phyloP scores from a whole-genome alignment of 164 flowering plant genomes.

The Piper betle region DNA sequence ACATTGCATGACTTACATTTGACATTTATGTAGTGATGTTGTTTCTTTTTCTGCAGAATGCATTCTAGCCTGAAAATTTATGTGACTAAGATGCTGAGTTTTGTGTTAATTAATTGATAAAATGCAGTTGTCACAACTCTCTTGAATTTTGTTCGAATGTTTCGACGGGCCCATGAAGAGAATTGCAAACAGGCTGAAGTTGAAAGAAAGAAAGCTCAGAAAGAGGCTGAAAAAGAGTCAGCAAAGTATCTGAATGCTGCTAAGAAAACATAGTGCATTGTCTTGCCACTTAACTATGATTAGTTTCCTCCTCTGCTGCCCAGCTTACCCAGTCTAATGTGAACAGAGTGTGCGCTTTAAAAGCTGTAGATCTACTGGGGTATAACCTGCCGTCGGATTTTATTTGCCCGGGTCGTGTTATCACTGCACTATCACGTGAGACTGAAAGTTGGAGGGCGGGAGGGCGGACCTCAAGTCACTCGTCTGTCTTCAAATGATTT shows the following conservation, averaged over 20 bases:
- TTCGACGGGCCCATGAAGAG: constrained; percentile 82
- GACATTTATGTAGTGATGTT: no score
- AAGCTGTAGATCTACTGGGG: no score
- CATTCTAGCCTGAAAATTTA: no score
- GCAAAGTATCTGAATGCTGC: constrained; percentile 34
- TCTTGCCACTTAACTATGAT: constrained; percentile 5
- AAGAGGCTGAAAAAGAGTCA: constrained; percentile 86
- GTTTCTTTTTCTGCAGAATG: no score
- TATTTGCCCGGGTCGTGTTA: no score
- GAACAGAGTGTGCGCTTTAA: no score
- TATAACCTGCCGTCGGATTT: no score
- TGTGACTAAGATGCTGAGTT: not conserved
- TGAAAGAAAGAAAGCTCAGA: constrained; percentile 85
- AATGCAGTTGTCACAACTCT: constrained; percentile 76
- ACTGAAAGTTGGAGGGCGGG: no score
- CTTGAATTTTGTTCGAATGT: constrained; percentile 69
- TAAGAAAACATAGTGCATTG: constrained; percentile 32
- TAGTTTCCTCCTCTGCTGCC: not conserved
- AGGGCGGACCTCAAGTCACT: no score
- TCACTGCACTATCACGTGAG: no score
- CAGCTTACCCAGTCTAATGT: not conserved
- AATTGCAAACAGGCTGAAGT: constrained; percentile 77
- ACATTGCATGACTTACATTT: no score
- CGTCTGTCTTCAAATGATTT: no score
- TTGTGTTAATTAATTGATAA: not conserved